A percentile compares a stretch with the other conserved stretches of the same genome.
Conservation (phyloP, 345 rosid genomes). For the Salix exigua region DNA sequence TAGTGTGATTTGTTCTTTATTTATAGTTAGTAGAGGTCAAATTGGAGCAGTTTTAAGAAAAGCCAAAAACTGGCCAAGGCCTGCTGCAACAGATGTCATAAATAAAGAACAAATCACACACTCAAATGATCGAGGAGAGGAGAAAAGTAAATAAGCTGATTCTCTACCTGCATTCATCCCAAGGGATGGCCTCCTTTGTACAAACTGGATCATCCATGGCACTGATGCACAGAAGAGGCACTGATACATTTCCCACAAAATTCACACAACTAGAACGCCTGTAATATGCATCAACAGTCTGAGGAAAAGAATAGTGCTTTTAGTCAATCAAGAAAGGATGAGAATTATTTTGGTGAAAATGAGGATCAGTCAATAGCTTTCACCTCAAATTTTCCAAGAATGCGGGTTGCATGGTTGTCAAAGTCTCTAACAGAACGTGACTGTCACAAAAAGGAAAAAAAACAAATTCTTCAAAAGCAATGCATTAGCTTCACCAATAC, state of each 20-base stretch:
- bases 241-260: constrained; percentile 30
- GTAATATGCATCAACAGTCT: constrained; percentile 40
- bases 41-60: too few relatives aligned
- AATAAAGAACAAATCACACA: not conserved
- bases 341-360: not conserved
- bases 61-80: too few relatives aligned
- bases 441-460: constrained; percentile 18
- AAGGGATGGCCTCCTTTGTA: constrained; percentile 39
- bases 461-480: not conserved
- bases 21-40: too few relatives aligned
- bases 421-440: constrained; percentile 33
- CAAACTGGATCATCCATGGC: constrained; percentile 44
- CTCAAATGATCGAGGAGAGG: not conserved
- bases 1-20: too few relatives aligned
- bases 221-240: constrained; percentile 38
- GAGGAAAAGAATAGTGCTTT: constrained; percentile 9
- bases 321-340: not conserved
- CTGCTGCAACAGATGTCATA: too few relatives aligned
- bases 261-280: constrained; percentile 26
- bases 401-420: constrained; percentile 29
- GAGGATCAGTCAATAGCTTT: not conserved
- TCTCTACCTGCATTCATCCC: constrained; percentile 41
- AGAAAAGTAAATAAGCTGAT: not conserved
- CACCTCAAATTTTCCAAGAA: constrained; percentile 39
- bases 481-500: not conserved